These are phyloP conservation scores for Erysimum cheiranthoides DNA, from an alignment of 345 rosid species.

Conservation along the genomic window DNA sequence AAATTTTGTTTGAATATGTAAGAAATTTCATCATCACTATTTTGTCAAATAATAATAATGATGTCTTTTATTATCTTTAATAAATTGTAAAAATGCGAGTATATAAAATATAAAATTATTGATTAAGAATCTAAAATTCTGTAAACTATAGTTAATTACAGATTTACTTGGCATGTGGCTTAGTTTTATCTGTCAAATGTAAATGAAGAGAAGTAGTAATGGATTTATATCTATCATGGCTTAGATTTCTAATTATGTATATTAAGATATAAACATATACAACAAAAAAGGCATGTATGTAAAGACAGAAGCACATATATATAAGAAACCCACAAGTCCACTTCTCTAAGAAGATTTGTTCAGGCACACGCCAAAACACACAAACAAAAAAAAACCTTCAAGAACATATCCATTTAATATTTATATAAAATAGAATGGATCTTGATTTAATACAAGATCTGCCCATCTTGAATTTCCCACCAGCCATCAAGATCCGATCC, in stretches of 20 bases:
- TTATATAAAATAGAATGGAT: constrained; percentile 32
- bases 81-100: background rate
- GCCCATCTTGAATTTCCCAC: constrained; percentile 41
- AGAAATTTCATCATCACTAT: background rate
- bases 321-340: constrained; percentile 42
- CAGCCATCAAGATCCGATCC: constrained; percentile 46
- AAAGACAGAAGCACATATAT: constrained; percentile 47
- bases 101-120: background rate
- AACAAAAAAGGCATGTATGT: constrained; percentile 25
- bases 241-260: constrained; percentile 12
- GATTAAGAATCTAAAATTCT: background rate
- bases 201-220: constrained; percentile 17
- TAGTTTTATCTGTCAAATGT: constrained; percentile 22
- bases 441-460: constrained; percentile 44
- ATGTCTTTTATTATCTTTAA: background rate
- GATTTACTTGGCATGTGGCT: background rate
- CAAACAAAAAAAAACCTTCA: constrained; percentile 7
- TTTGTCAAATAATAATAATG: background rate
- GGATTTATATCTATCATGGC: background rate
- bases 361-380: constrained; percentile 37
- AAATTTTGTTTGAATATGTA: background rate
- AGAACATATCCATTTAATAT: constrained; percentile 13
- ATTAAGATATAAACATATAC: constrained; percentile 15
- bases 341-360: constrained; percentile 50
- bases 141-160: background rate